phyloP scores from a whole-genome alignment of 805 yeast genomes.

The Starmerella asiatica region DNA sequence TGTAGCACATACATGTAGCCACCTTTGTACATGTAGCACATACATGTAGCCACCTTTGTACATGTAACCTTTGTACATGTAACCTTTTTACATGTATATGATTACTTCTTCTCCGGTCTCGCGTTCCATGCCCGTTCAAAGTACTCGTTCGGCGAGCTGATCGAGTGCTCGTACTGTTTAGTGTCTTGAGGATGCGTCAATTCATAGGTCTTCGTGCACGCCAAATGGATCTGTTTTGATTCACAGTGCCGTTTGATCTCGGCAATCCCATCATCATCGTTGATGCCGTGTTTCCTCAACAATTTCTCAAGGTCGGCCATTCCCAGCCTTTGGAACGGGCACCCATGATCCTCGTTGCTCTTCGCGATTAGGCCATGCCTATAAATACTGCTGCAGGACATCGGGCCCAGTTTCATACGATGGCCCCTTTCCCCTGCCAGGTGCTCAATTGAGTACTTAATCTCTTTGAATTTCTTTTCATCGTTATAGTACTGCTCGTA shows the following conservation, averaged over 20 bases:
- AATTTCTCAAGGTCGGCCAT: slow-evolving; percentile 47
- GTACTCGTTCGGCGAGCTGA: slow-evolving; percentile 79
- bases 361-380: slow-evolving; percentile 39
- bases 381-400: slow-evolving; percentile 69
- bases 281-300: slow-evolving; percentile 51
- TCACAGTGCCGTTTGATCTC: slow-evolving; percentile 55
- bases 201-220: slow-evolving; percentile 84
- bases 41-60: too few species aligned
- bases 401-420: slow-evolving; percentile 69
- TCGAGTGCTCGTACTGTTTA: slow-evolving; percentile 38
- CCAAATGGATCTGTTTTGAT: slow-evolving; percentile 61
- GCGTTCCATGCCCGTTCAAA: slow-evolving; percentile 29
- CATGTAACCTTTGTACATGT: too few species aligned
- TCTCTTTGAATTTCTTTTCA: slow-evolving; percentile 34
- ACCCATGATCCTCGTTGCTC: slow-evolving; percentile 59
- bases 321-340: slow-evolving; percentile 73
- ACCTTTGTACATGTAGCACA: too few species aligned
- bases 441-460: slow-evolving; percentile 77
- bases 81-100: too few species aligned
- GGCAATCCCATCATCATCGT: slow-evolving; percentile 40
- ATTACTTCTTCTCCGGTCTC: background rate
- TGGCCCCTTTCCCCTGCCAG: slow-evolving; percentile 87
- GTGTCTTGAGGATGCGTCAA: slow-evolving; percentile 36
- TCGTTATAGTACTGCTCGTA: slow-evolving; percentile 43
- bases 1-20: too few species aligned